Base-by-base conservation (phyloP, 768 basidiomycete species). In the Gloeophyllum trabeum region DNA sequence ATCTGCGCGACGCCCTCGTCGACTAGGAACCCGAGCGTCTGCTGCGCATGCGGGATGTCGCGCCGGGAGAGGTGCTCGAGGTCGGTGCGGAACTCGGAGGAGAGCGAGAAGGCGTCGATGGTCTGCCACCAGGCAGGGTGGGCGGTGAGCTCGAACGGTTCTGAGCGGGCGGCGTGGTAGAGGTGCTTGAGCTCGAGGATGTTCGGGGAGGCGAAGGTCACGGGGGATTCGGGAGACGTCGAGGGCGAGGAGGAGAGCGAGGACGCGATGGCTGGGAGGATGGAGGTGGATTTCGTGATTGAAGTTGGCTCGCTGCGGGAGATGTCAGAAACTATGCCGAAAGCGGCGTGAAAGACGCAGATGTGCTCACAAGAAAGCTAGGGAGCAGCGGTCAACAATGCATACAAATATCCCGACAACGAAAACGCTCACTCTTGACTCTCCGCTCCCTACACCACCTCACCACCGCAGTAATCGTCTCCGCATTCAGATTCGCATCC, bases 271-370 rank as follows among this genome's bases (percentile, higher is more conserved):
- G 86, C 78, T 0, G 78, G 71, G 4, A 96, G 54, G 45, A 98
- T 77, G 2, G 69, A 63, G 1, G 67, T 64, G 0, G 86, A 80
- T 62, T 98, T 98, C 35, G 71, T 61, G n/a, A 82, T 69, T 0
- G 92, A 96, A 1, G 96, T 98, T 1, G 96, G 94, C 60, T 99
- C 96, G 57, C 86, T 88, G 48, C n/a, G 46, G 41, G 39, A 34
- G 37, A 43, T 5, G 10, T 5, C n/a, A 41, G 6, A 30, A 40
- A 6, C 47, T 34, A 23, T 39, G 12, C n/a, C 24, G 14, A 16
- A n/a, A 2, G n/a, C 16, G 23, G 5, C 6, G 16, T 5, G 24
- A 4, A 10, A 3, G 4, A 26, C 13, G 18, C 21, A 16, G 28
- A 26, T 2, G 2, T 24, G 63, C 79, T 50, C 55, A 86, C 84